Conservation (phyloP, 345 rosid genomes). For the Psidium guajava region DNA sequence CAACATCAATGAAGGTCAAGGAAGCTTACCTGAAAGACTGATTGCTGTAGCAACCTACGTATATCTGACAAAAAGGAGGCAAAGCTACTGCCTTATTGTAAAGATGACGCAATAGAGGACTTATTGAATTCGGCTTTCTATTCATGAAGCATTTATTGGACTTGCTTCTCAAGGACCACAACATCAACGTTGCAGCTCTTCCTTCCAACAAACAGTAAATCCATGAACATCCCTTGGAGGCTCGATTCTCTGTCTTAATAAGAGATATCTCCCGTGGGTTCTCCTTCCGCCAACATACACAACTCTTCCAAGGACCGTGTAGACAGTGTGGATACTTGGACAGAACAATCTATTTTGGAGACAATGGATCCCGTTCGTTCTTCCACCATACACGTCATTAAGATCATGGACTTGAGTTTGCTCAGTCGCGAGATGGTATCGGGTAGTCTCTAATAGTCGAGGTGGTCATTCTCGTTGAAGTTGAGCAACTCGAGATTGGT, state of each 20-base stretch:
- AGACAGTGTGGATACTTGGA: no score
- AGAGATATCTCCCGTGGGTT: conserved; percentile 55
- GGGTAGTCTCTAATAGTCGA: conserved; percentile 54
- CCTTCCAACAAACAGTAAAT: no score
- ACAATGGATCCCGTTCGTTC: no score
- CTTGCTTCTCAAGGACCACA: no score
- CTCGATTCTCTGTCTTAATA: conserved; percentile 71
- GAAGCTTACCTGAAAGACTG: no score
- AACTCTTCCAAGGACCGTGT: no score
- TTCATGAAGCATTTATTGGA: conserved; percentile 98
- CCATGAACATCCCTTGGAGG: no score
- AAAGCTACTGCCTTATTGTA: conserved; percentile 86
- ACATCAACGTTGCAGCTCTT: no score
- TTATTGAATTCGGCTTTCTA: conserved; percentile 98
- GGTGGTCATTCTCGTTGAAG: conserved; percentile 35
- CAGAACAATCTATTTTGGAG: no score
- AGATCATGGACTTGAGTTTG: conserved; percentile 52
- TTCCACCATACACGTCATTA: conserved; percentile 47
- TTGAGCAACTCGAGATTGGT: conserved; percentile 38
- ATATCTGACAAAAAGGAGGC: conserved; percentile 86
- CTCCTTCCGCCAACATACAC: conserved; percentile 82
- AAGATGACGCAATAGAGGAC: conserved; percentile 90
- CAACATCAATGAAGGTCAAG: no score
- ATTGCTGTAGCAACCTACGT: conserved; percentile 70
- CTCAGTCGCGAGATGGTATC: conserved; percentile 32